Evolutionary conservation across 208 protist species (phyloP), one percentile per base, ranked within the genome.

Genomic region (Trypanosoma congolense): DNA sequence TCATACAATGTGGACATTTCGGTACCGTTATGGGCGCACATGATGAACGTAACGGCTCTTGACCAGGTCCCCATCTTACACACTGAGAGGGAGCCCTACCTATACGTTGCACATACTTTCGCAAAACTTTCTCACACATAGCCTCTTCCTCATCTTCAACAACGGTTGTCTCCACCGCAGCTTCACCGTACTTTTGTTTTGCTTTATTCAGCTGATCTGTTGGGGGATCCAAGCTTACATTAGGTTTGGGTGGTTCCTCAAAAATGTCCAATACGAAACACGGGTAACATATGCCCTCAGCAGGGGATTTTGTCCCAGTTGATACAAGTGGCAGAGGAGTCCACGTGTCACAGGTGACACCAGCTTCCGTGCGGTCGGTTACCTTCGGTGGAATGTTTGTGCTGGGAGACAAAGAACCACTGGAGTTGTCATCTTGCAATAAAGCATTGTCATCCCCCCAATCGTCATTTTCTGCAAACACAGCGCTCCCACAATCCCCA

Each of bases 11-110:
- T 4, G 75, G 43, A 44, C 88, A 95, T 26, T 63, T 59, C 10
- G 83, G 83, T 10, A 86, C 56, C 4, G 45, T 33, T 26, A 67
- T 51, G 8, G 66, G 49, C 12, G 58, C 44, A 8, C 57, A 30
- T 45, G 66, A 75, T 1, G 79, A 77, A 12, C 77, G 77, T 22
- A 93, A 54, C n/a, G 83, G 84, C 3, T 61, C 29, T 8, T 77
- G 77, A 21, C 65, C 80, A n/a, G 70, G 79, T 53, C 77, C 83
- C 84, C 88, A 95, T 24, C 88, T 78, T 51, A 95, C 74, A 58
- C 83, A 92, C 68, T 95, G 88, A 33, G 88, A 80, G 4, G 84
- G 81, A 35, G 59, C 62, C 38, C 57, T 59, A 52, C 77, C 70
- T 43, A 95, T 80, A 25, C 73, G 55, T 58, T 80, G 75, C 60